Evolutionary conservation across 805 yeast species (phyloP).

Genomic region (Saturnispora zaruensis): DNA sequence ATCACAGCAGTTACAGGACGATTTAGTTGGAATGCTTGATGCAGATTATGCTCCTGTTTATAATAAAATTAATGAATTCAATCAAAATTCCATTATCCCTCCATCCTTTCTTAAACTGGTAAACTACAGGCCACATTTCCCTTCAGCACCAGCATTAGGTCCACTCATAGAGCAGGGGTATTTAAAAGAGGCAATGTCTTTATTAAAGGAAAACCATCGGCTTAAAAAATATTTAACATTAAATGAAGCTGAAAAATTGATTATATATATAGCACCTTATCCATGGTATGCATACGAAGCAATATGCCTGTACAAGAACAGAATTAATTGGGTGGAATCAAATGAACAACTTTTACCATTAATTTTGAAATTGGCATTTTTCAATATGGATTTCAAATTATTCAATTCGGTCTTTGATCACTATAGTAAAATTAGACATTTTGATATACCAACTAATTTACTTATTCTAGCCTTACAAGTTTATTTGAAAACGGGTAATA

Average conservation of each 20-base stretch:
- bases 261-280: conserved; percentile 13
- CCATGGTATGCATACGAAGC: conserved; percentile 18
- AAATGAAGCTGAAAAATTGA: conserved; percentile 20
- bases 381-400: conserved; percentile 18
- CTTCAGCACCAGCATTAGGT: conserved; percentile 6
- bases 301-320: conserved; percentile 13
- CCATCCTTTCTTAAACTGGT: conserved; percentile 1
- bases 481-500: conserved; percentile 21
- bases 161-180: conserved; percentile 3
- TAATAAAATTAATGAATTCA: conserved; percentile 3
- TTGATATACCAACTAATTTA: conserved; percentile 12
- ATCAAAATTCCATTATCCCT: conserved; percentile 2
- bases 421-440: conserved; percentile 11
- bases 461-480: conserved; percentile 20
- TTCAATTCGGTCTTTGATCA: conserved; percentile 19
- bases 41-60: conserved; percentile 4
- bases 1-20: not conserved
- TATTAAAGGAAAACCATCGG: conserved; percentile 7
- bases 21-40: conserved; percentile 2
- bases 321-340: conserved; percentile 15
- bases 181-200: conserved; percentile 5
- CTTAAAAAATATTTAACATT: conserved; percentile 15
- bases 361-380: conserved; percentile 16
- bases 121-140: conserved; percentile 2
- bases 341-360: conserved; percentile 13